Base-by-base conservation (phyloP, 2,329 filamentous ascomycete species). In the Lasiodiplodia sp. region DNA sequence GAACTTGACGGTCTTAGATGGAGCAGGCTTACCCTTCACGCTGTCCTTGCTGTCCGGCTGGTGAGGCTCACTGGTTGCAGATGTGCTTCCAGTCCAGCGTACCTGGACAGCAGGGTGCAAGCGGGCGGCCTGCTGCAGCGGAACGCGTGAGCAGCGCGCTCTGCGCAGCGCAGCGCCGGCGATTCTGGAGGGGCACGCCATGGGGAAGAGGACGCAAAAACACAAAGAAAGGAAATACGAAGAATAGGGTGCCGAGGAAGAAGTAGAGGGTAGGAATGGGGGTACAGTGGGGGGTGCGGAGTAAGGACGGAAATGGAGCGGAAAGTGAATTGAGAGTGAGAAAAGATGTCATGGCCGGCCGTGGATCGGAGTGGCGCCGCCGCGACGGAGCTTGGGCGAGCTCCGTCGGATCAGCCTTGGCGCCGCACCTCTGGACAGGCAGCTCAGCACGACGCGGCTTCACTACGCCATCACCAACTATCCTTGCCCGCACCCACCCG, bases 1-100 rank as follows among this genome's bases (percentile, higher is more conserved):
- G 82, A 92, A 92, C 79, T 92, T 92, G 77, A 91, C 84, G 18
- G 80, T 75, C 71, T 85, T 83, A 62, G 77, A 69, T 69, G 77
- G 73, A 37, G 77, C 76, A 21, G 79, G 70, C n/a, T 68, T 71
- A 16, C 75, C 78, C 60, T 78, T 77, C 11, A 77, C 73, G 21
- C 72, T 72, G 37, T 76, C 80, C 28, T 80, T 75, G 16, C 73
- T 73, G 72, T 79, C 76, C 38, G 75, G 75, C 67, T 81, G 78
- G 63, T 78, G 76, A 67, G 81, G 79, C 71, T 83, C 80, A 68
- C 79, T 78, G 56, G 77, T 80, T 60, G 81, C 80, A 38, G 80
- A 79, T 55, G 78, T 75, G 71, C 67, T 78, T 51, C 74, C 74
- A 8, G 73, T 75, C 77, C 78, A 80, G 73, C 79, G 76, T 40